Percentiles rank a stretch among this genome's conserved stretches.
Conservation (phyloP, 768 basidiomycete species). For the Tylopilus sp. region DNA sequence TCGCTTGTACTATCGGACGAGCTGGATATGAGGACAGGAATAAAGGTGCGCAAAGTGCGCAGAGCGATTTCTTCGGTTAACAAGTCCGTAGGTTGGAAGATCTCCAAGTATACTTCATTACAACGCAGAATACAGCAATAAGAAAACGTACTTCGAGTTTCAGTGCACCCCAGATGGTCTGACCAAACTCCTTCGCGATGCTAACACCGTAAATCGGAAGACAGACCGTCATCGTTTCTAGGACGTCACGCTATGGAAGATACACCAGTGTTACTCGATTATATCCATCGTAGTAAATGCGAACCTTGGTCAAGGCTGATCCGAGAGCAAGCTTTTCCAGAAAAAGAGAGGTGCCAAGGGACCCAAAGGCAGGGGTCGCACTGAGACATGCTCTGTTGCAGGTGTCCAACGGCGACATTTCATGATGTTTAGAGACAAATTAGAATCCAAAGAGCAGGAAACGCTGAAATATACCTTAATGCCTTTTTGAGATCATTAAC, state of each 20-base stretch:
- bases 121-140: neutral
- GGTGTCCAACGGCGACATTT: neutral
- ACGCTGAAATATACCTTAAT: slow-evolving; percentile 48
- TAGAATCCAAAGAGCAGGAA: neutral
- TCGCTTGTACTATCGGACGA: slow-evolving; percentile 35
- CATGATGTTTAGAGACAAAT: slow-evolving; percentile 2
- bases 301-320: slow-evolving; percentile 78
- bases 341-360: slow-evolving; percentile 81
- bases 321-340: slow-evolving; percentile 88
- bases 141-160: slow-evolving; percentile 73
- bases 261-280: neutral
- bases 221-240: slow-evolving; percentile 72
- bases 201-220: slow-evolving; percentile 81
- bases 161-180: slow-evolving; percentile 85
- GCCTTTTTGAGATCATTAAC: slow-evolving; percentile 77
- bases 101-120: slow-evolving; percentile 41
- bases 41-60: slow-evolving; percentile 64
- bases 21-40: slow-evolving; percentile 65
- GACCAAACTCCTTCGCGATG: slow-evolving; percentile 57
- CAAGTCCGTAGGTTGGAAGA: slow-evolving; percentile 87
- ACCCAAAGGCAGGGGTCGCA: slow-evolving; percentile 80
- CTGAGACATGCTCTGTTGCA: slow-evolving; percentile 60
- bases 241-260: slow-evolving; percentile 69
- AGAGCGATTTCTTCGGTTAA: slow-evolving; percentile 74
- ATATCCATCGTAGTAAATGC: neutral